Percentiles rank a stretch among this genome's conserved stretches.
Conservation (phyloP, 2,329 filamentous ascomycete genomes). For the Esteya vermicola region DNA sequence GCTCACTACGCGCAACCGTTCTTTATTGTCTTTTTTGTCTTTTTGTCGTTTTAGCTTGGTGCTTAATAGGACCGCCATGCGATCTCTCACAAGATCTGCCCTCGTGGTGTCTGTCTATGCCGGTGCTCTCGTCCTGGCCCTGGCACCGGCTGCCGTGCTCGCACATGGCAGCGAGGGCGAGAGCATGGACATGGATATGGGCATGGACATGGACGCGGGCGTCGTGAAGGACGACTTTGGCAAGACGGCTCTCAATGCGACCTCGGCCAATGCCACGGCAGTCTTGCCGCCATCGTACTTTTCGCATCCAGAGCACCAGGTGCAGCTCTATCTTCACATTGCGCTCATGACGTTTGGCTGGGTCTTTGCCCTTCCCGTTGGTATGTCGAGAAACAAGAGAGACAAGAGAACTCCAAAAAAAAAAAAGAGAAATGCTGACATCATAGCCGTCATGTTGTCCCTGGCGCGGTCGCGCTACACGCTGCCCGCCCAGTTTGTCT, state of each 20-base stretch:
- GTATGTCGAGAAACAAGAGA: constrained; percentile 29
- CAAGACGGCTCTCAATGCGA: background rate
- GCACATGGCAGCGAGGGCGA: constrained; percentile 16
- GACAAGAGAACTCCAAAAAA: background rate
- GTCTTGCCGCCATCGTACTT: constrained; percentile 43
- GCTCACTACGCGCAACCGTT: no score
- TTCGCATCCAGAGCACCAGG: constrained; percentile 33
- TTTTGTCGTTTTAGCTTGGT: no score
- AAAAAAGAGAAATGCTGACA: no score
- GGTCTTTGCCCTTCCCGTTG: constrained; percentile 58
- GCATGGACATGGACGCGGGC: background rate
- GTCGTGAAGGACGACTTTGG: background rate
- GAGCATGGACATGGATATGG: constrained; percentile 12
- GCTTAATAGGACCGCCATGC: no score
- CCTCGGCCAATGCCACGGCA: background rate
- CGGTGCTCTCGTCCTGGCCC: constrained; percentile 13
- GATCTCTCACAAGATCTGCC: no score
- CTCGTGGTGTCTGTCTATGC: background rate
- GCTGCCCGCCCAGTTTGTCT: constrained; percentile 52
- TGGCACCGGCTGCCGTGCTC: constrained; percentile 13
- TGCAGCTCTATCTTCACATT: constrained; percentile 56
- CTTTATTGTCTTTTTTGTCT: no score
- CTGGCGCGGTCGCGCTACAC: constrained; percentile 64
- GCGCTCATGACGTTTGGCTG: constrained; percentile 55
- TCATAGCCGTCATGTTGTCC: constrained; percentile 75